Evolutionary conservation across 495 filamentous ascomycete species (phyloP).

Genomic region (Penicillium flavigenum): DNA sequence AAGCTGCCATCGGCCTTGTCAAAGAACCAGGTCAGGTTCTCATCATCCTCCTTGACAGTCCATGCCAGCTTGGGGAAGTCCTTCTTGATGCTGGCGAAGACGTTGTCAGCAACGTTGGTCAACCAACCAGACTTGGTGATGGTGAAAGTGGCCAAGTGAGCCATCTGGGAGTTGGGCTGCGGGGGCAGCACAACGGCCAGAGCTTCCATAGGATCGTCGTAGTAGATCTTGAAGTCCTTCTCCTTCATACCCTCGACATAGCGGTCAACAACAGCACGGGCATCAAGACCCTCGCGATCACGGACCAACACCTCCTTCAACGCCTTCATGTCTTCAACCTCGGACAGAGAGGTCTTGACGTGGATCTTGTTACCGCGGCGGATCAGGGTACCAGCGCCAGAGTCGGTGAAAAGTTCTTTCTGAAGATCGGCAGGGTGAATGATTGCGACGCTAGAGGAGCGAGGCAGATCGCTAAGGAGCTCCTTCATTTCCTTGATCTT

Average conservation of each 20-base stretch:
- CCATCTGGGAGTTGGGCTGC: conserved; percentile 49
- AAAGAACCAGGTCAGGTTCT: conserved; percentile 98
- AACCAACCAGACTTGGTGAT: conserved; percentile 96
- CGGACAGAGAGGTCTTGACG: conserved; percentile 66
- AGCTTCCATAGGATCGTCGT: conserved; percentile 94
- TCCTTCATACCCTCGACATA: conserved; percentile 76
- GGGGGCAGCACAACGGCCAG: conserved; percentile 88
- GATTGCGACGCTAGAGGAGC: conserved; percentile 93
- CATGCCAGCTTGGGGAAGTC: conserved; percentile 89
- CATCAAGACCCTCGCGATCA: conserved; percentile 83
- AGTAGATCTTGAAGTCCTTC: conserved; percentile 88
- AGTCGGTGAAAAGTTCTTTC: conserved; percentile 95
- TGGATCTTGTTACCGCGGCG: conserved; percentile 89
- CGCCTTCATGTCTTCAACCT: conserved; percentile 74
- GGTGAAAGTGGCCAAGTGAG: conserved; percentile 88
- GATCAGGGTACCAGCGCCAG: conserved; percentile 92
- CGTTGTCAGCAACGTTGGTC: conserved; percentile 95
- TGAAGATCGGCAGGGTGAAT: conserved; percentile 94
- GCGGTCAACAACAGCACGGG: conserved; percentile 77
- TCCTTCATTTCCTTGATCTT: conserved; percentile 99
- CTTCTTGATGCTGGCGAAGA: conserved; percentile 89
- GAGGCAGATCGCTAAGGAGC: conserved; percentile 78
- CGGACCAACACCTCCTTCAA: conserved; percentile 82
- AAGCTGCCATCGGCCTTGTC: conserved; percentile 95
- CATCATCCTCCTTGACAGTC: conserved; percentile 96